Conservation (phyloP, 177 flowering plant genomes). For the Vitis hybrid region DNA sequence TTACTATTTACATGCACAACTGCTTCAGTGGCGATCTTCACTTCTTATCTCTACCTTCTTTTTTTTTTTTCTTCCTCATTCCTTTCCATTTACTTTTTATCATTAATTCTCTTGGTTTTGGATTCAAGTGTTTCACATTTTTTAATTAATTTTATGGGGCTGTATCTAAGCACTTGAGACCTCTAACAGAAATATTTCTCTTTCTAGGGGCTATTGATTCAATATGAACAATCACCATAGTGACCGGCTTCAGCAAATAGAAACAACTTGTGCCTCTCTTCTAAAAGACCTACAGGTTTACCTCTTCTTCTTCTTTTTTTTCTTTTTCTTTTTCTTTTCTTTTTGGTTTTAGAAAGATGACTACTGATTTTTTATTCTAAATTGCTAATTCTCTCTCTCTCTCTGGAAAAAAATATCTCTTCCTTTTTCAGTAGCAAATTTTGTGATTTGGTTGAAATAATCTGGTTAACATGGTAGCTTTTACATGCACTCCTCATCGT, state of each 20-base stretch:
- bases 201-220: not conserved
- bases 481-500: not conserved
- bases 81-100: too few species aligned
- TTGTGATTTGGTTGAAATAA: not conserved
- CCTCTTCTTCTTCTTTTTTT: not conserved
- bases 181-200: not conserved
- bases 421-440: not conserved
- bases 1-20: too few species aligned
- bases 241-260: constrained; percentile 29
- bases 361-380: not conserved
- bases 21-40: too few species aligned
- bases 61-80: too few species aligned
- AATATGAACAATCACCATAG: not conserved
- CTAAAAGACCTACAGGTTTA: constrained; percentile 56
- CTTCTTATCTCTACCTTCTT: too few species aligned
- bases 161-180: not conserved
- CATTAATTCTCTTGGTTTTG: too few species aligned
- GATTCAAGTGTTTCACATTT: too few species aligned
- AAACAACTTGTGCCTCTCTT: constrained; percentile 52
- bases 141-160: too few species aligned
- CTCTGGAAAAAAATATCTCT: not conserved
- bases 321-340: not conserved
- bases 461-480: not conserved
- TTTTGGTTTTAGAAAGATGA: not conserved
- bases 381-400: not conserved